Conservation (phyloP, 257 asterid species). For the Nemophila menziesii region DNA sequence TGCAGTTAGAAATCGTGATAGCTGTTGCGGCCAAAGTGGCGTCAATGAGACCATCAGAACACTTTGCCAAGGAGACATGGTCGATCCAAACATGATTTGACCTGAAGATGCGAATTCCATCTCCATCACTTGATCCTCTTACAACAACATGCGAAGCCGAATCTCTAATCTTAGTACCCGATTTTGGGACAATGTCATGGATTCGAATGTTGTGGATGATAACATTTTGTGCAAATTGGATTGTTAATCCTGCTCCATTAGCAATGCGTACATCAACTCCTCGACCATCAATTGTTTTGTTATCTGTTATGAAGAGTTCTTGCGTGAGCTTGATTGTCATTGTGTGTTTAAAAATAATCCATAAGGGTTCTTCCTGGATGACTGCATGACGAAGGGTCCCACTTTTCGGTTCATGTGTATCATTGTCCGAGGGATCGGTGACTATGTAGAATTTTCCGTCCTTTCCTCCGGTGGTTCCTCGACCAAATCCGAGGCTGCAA, state of each 20-base stretch:
- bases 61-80: conserved; percentile 25
- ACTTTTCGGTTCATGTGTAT: conserved; percentile 14
- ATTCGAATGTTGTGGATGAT: conserved; percentile 18
- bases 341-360: conserved; percentile 16
- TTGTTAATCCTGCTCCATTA: conserved; percentile 17
- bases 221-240: conserved; percentile 21
- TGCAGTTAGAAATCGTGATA: conserved; percentile 25
- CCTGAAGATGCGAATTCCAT: conserved; percentile 24
- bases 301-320: conserved; percentile 21
- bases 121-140: conserved; percentile 24
- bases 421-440: conserved; percentile 15
- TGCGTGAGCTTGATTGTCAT: conserved; percentile 21
- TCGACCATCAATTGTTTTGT: conserved; percentile 27
- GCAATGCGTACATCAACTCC: conserved; percentile 20
- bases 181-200: conserved; percentile 15
- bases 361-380: conserved; percentile 17
- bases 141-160: conserved; percentile 16
- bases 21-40: conserved; percentile 21
- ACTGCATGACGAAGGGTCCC: conserved; percentile 27
- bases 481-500: conserved; percentile 28
- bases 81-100: conserved; percentile 25
- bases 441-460: conserved; percentile 19
- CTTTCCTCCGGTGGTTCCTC: conserved; percentile 21
- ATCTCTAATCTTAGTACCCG: conserved; percentile 22
- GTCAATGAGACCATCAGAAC: conserved; percentile 28